phyloP scores from a whole-genome alignment of 148 eudicot species.

The Spergularia bocconei region DNA sequence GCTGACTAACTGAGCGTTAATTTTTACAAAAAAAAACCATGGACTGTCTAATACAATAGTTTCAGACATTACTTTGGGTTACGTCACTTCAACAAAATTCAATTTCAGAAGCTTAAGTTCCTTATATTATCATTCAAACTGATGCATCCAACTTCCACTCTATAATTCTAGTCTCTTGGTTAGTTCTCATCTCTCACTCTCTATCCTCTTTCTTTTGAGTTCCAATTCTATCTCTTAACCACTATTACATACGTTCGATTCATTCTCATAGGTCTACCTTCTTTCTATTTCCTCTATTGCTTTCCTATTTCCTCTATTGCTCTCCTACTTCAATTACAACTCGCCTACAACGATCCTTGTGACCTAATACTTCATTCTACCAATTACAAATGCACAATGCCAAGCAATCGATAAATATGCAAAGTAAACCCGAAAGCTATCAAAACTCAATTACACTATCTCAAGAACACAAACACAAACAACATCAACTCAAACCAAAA shows the following conservation, averaged over 20 bases:
- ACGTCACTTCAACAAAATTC: too few species aligned
- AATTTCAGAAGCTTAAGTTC: too few species aligned
- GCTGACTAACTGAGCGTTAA: too few species aligned
- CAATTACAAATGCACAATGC: neutral
- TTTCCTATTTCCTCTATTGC: neutral
- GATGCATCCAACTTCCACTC: neutral
- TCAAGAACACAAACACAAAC: conserved; percentile 1
- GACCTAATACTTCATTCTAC: neutral
- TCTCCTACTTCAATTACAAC: neutral
- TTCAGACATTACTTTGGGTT: too few species aligned
- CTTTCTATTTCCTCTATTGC: neutral
- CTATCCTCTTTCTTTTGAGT: neutral
- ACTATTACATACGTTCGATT: neutral
- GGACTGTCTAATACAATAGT: too few species aligned
- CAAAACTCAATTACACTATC: neutral
- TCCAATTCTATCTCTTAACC: neutral
- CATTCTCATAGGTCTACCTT: neutral
- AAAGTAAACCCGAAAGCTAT: neutral
- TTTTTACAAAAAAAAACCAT: too few species aligned
- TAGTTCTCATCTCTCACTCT: neutral
- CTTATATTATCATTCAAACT: neutral
- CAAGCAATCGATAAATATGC: neutral
- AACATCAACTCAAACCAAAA: neutral
- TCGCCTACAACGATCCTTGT: neutral
- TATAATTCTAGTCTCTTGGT: neutral